Evolutionary conservation across 768 basidiomycete genomes (phyloP), one percentile per base, ranked within the genome.

Genomic region (Pleurotus salmoneostramineus): DNA sequence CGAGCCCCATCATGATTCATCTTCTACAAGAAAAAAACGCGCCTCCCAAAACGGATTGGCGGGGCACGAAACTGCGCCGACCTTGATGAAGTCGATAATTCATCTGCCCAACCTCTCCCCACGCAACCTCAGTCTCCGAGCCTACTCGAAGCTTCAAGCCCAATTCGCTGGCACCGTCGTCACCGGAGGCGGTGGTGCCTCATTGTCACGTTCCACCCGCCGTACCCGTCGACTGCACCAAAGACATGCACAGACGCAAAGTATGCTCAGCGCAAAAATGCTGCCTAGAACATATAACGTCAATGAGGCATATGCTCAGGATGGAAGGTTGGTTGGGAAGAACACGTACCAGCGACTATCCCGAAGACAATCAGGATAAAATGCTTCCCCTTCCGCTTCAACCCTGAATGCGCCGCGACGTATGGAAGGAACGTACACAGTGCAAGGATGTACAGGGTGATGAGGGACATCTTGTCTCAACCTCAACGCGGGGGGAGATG

Each of bases 141-240:
- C 37, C 8, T 3, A 40, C 31, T 51, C 3, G 21, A 27, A 27
- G 21, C 21, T 27, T 27, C 21, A 51, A 11, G 52, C 52, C 52
- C 52, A 54, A 42, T 54, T 54, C 7, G 52, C 52, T 42, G 52
- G 52, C 6, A 54, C 52, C 14, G 52, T 54, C 7, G 52, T 54
- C 10, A 33, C 27, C 50, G 52, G 52, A 12, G 52, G 37, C 12
- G 52, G 52, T 11, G 10, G 12, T 6, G 14, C 36, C 35, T 37
- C n/a, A 12, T 54, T 42, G 36, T 54, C 52, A 6, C 27, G 36
- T n/a, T 54, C 52, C 15, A 40, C 40, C 32, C 36, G 27, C 36
- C 40, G 33, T 31, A 54, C 32, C 15, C 52, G 52, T 42, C 52
- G 6, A 42, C 52, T 54, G 10, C 52, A 54, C 52, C 52, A 54